These are phyloP conservation scores for Striga asiatica DNA, from an alignment of 257 asterid genomes.

Conservation along the genomic window DNA sequence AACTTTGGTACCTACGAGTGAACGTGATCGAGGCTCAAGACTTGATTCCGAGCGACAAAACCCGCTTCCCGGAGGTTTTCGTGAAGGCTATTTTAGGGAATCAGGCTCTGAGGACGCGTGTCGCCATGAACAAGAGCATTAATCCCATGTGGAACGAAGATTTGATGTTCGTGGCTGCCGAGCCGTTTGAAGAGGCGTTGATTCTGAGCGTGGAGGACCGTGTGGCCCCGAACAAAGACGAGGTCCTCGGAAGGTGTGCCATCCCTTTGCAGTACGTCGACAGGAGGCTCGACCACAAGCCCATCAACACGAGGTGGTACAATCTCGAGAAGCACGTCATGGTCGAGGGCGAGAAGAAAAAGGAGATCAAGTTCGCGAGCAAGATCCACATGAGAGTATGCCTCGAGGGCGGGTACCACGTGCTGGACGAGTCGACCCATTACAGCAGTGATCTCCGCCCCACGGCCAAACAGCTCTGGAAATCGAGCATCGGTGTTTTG, in stretches of 20 bases:
- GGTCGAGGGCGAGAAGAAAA: constrained; percentile 49
- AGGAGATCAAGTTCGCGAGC: constrained; percentile 58
- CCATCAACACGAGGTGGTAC: constrained; percentile 44
- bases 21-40: constrained; percentile 71
- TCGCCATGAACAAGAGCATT: constrained; percentile 43
- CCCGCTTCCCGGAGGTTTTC: constrained; percentile 49
- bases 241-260: constrained; percentile 48
- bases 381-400: constrained; percentile 52
- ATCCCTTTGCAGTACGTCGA: constrained; percentile 47
- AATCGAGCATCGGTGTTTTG: constrained; percentile 58
- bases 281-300: constrained; percentile 48
- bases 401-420: constrained; percentile 77
- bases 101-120: constrained; percentile 45
- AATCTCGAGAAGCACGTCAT: constrained; percentile 52
- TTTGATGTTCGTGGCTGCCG: constrained; percentile 70
- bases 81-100: constrained; percentile 61
- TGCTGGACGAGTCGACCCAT: constrained; percentile 63
- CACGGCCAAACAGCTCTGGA: constrained; percentile 63
- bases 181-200: constrained; percentile 63
- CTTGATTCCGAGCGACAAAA: constrained; percentile 37
- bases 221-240: constrained; percentile 59
- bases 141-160: constrained; percentile 82
- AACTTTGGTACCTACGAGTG: constrained; percentile 66
- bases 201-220: constrained; percentile 59
- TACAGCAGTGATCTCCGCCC: constrained; percentile 71